These are phyloP conservation scores for Irpex sp. DNA, from an alignment of 1,284 basidiomycete species.

Conservation along the genomic window DNA sequence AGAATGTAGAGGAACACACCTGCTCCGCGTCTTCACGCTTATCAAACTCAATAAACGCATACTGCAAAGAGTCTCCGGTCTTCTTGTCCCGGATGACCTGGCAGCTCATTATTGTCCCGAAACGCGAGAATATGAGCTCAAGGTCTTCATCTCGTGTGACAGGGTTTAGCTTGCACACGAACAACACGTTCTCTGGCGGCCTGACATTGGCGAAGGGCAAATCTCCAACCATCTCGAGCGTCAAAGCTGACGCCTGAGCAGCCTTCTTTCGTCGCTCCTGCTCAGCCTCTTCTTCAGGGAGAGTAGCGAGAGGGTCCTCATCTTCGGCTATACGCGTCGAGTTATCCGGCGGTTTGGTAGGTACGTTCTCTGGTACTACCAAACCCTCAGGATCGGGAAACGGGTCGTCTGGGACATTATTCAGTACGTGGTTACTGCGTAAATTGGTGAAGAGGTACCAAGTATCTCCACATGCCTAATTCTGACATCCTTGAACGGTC, in stretches of 20 bases:
- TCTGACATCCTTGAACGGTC: conserved; percentile 91
- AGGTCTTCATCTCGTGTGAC: conserved; percentile 95
- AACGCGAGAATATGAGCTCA: conserved; percentile 95
- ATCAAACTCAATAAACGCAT: conserved; percentile 99
- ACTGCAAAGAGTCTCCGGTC: conserved; percentile 95
- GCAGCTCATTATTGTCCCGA: conserved; percentile 94
- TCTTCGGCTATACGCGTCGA: conserved; percentile 88
- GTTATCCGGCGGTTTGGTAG: conserved; percentile 77
- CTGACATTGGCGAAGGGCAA: conserved; percentile 97
- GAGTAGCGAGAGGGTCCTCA: conserved; percentile 76
- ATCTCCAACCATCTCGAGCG: conserved; percentile 99
- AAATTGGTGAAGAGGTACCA: conserved; percentile 46
- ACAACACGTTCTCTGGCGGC: conserved; percentile 97
- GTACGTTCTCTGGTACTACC: conserved; percentile 70
- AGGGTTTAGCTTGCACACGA: conserved; percentile 97
- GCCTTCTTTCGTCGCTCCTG: conserved; percentile 77
- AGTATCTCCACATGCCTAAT: conserved; percentile 92
- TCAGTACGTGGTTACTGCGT: not conserved
- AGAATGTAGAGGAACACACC: conserved; percentile 38
- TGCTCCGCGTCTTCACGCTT: conserved; percentile 90
- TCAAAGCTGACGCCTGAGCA: conserved; percentile 89
- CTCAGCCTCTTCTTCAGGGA: conserved; percentile 84
- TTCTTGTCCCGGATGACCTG: conserved; percentile 96
- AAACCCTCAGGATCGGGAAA: conserved; percentile 85
- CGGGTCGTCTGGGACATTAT: conserved; percentile 75